phyloP scores from a whole-genome alignment of 371 early-diverging fungal genomes.

The Chytridiales sp. region DNA sequence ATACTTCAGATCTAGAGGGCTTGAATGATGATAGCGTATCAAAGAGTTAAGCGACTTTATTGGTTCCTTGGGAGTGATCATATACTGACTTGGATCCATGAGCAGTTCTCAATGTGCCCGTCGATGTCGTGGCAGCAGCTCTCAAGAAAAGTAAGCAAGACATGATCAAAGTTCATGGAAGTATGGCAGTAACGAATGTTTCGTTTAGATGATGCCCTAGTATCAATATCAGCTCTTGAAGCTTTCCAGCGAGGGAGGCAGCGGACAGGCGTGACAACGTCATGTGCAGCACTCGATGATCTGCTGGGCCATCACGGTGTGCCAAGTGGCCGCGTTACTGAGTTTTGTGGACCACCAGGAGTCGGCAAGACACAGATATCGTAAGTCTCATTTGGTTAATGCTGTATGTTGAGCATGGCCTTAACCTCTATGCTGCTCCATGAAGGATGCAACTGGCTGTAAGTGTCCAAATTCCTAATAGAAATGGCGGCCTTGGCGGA shows the following conservation, averaged over 20 bases:
- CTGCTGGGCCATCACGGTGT: constrained; percentile 55
- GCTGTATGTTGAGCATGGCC: constrained; percentile 1
- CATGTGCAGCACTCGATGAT: constrained; percentile 44
- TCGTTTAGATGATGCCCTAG: no score
- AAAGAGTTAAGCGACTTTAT: no score
- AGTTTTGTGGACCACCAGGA: constrained; percentile 66
- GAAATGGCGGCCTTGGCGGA: constrained; percentile 46
- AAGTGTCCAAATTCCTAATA: constrained; percentile 51
- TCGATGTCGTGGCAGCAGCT: no score
- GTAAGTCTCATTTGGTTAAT: constrained; percentile 33
- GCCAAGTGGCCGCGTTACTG: constrained; percentile 54
- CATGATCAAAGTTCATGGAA: no score
- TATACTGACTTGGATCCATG: no score
- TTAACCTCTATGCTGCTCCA: neutral
- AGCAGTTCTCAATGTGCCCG: no score
- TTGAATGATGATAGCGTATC: no score
- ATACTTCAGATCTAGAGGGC: no score
- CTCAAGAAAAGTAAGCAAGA: no score
- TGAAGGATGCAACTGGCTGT: constrained; percentile 64
- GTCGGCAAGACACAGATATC: constrained; percentile 69
- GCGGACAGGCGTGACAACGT: constrained; percentile 41
- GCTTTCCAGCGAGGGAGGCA: constrained; percentile 25
- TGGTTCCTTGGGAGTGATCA: no score
- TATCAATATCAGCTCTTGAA: constrained; percentile 34
- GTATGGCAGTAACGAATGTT: no score